Evolutionary conservation across 2,329 filamentous ascomycete genomes (phyloP).

Genomic region (Cladophialophora chaetospira): DNA sequence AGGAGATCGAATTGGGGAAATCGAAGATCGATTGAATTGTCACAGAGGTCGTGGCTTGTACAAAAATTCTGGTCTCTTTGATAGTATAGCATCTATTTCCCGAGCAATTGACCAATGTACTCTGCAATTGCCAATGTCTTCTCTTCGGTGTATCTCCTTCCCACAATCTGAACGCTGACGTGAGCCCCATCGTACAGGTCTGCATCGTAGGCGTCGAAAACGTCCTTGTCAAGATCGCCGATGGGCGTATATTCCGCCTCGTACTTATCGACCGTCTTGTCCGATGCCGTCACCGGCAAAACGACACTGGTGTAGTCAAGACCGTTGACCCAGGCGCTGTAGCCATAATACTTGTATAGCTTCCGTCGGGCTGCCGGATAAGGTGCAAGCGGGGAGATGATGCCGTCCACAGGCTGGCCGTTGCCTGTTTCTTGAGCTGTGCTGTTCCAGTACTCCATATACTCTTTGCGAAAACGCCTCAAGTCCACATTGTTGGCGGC

Average conservation of each 20-base stretch:
- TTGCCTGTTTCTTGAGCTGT: conserved; percentile 54
- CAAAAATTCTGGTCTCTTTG: neutral
- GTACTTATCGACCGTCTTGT: conserved; percentile 45
- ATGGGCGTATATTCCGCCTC: conserved; percentile 41
- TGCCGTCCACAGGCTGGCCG: conserved; percentile 56
- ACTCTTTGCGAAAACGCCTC: conserved; percentile 58
- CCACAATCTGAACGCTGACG: conserved; percentile 53
- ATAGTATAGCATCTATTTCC: conserved; percentile 17
- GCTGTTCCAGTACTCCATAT: conserved; percentile 66
- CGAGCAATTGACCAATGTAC: conserved; percentile 37
- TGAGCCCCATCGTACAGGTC: conserved; percentile 52
- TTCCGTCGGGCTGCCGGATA: conserved; percentile 45
- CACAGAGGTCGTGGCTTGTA: neutral
- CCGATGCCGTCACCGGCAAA: conserved; percentile 49
- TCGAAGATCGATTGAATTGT: conserved; percentile 11
- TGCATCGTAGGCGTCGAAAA: conserved; percentile 54
- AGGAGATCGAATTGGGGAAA: conserved; percentile 23
- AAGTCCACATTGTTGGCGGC: conserved; percentile 56
- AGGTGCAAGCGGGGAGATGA: conserved; percentile 47
- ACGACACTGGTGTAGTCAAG: conserved; percentile 48
- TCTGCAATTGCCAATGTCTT: conserved; percentile 51
- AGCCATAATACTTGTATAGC: conserved; percentile 45
- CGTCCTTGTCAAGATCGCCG: conserved; percentile 47
- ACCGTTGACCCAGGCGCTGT: conserved; percentile 41
- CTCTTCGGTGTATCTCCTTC: conserved; percentile 54